phyloP scores from a whole-genome alignment of 2,329 filamentous ascomycete genomes.

The Sclerotinia glacialis region DNA sequence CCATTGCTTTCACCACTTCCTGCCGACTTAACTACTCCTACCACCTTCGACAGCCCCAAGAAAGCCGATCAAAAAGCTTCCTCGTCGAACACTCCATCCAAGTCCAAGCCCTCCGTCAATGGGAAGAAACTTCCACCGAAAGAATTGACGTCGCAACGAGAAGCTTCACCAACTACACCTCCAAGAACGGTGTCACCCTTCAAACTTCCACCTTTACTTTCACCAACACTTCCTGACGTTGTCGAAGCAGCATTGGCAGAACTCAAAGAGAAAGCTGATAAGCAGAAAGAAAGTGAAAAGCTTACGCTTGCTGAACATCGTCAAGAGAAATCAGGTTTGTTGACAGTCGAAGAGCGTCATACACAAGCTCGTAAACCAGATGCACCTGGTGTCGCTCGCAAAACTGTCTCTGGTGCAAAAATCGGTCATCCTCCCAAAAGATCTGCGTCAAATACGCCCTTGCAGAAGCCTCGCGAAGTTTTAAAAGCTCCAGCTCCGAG shows the following conservation, averaged over 20 bases:
- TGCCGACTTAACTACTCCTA: slow-evolving; percentile 14
- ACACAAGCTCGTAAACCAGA: slow-evolving; percentile 37
- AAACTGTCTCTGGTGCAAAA: slow-evolving; percentile 33
- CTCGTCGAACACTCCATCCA: slow-evolving; percentile 28
- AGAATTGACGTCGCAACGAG: slow-evolving; percentile 5
- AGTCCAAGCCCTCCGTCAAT: slow-evolving; percentile 21
- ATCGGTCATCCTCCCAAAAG: slow-evolving; percentile 37
- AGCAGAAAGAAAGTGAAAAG: slow-evolving; percentile 18
- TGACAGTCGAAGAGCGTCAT: slow-evolving; percentile 37
- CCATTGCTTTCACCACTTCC: slow-evolving; percentile 23
- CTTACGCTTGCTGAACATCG: slow-evolving; percentile 12
- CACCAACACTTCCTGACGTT: slow-evolving; percentile 36
- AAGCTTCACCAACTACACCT: slow-evolving; percentile 24
- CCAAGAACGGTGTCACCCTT: slow-evolving; percentile 23
- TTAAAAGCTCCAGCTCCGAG: slow-evolving; percentile 16
- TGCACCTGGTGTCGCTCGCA: slow-evolving; percentile 39
- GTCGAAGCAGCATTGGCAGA: slow-evolving; percentile 36
- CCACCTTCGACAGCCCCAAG: slow-evolving; percentile 20
- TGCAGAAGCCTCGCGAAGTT: slow-evolving; percentile 24
- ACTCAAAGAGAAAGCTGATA: slow-evolving; percentile 26
- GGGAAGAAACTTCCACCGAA: slow-evolving; percentile 15
- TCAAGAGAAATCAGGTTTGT: slow-evolving; percentile 23
- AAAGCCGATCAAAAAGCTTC: slow-evolving; percentile 17
- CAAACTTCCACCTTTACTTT: slow-evolving; percentile 35
- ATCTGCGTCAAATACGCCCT: slow-evolving; percentile 27